Base-by-base conservation (phyloP, 164 flowering plant genomes). In the grape (Vitis vinifera) region DNA sequence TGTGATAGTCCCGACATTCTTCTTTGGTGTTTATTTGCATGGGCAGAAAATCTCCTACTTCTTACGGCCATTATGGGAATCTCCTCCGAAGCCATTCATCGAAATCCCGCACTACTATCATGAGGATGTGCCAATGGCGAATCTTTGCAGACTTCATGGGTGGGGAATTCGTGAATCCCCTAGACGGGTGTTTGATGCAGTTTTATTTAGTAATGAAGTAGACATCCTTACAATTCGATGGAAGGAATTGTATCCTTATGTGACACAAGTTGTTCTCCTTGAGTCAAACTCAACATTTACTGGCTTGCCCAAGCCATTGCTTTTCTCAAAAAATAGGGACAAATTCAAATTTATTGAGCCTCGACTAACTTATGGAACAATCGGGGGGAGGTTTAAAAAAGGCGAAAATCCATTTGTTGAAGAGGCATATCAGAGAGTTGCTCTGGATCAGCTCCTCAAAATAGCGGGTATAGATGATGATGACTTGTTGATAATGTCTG, bases 231-330 rank as follows among this genome's bases (percentile, higher is more conserved):
- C 82, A 4, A 72, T 93, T 23, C 78, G 98, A 17, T 93, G 97
- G 98, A 88, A 87, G 9, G 98, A 93, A 72, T 67, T 93, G 68
- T 87, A 87, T 71, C 95, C 98, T 48, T 91, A 87, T 52, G 73
- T 91, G 59, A 85, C 93, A 1, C 89, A 87, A 79, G 91, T 90
- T 78, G 98, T 93, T 13, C 86, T 93, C 51, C 92, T 93, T 4
- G 98, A 93, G 72, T 87, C 97, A 4, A 93, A 93, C 78, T 93
- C 98, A 9, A 93, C 98, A 1, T 93, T 93, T 67, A 87, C 97
- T 19, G 89, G 94, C 23, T 63, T 89, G 64, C 86, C 78, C 3
- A 93, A 93, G 73, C 90, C 90, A 6, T 68, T 84, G 70, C 60
- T 81, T 59, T 93, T 91, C 68, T 83, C 83, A 1, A 68, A 71